Conservation (phyloP, 2,329 filamentous ascomycete species). For the Colletotrichum euphorbiae region DNA sequence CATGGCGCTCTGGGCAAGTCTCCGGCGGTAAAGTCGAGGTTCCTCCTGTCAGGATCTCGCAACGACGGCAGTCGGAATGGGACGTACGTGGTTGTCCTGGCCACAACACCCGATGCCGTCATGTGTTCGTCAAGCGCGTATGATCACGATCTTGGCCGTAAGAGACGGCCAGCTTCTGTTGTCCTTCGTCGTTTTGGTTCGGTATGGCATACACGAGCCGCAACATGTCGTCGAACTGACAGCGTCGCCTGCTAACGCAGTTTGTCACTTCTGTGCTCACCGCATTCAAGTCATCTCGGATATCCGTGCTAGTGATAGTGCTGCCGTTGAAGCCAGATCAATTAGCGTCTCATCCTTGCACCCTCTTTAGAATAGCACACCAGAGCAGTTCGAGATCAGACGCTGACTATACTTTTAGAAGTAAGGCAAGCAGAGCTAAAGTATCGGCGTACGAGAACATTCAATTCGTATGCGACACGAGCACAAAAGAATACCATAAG, state of each 20-base stretch:
- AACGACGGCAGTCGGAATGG: slow-evolving; percentile 22
- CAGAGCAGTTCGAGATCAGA: slow-evolving; percentile 18
- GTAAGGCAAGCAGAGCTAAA: not conserved
- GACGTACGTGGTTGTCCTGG: slow-evolving; percentile 24
- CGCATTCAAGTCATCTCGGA: slow-evolving; percentile 15
- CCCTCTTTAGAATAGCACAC: slow-evolving; percentile 1
- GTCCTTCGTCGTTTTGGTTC: not conserved
- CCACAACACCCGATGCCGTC: slow-evolving; percentile 21
- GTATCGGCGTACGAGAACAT: not conserved
- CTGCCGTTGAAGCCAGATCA: not conserved
- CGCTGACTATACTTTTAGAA: slow-evolving; percentile 2
- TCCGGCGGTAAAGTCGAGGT: not conserved
- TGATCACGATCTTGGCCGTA: not conserved
- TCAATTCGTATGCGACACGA: slow-evolving; percentile 1
- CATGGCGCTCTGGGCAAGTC: slow-evolving; percentile 16
- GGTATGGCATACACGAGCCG: slow-evolving; percentile 14
- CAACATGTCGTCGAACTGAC: slow-evolving; percentile 12
- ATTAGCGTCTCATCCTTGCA: slow-evolving; percentile 8
- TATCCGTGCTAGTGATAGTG: slow-evolving; percentile 13
- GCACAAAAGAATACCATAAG: not conserved
- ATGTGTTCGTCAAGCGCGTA: slow-evolving; percentile 34
- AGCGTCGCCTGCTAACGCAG: slow-evolving; percentile 5
- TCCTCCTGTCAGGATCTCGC: slow-evolving; percentile 9
- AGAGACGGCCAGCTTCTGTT: not conserved
- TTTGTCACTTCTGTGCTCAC: slow-evolving; percentile 9